A percentile compares a stretch with the other conserved stretches of the same genome.
phyloP scores from a whole-genome alignment of 495 filamentous ascomycete species.

The Neurospora sp. region DNA sequence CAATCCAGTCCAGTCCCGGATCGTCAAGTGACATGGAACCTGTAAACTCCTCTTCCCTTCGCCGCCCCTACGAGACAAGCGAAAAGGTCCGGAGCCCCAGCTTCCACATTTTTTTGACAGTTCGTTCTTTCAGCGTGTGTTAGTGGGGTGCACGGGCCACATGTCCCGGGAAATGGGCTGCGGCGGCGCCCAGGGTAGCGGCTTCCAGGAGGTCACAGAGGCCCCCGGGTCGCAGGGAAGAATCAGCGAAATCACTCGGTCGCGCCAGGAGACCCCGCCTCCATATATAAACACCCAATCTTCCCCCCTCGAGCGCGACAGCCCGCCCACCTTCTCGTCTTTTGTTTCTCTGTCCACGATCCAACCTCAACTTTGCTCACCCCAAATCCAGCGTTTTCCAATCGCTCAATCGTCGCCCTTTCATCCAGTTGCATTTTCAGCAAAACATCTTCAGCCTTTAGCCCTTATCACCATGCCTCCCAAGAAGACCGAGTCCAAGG shows the following conservation, averaged over 20 bases:
- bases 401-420: background rate
- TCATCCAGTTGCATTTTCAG: background rate
- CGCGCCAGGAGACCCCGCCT: slow-evolving; percentile 27
- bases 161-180: slow-evolving; percentile 12
- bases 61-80: background rate
- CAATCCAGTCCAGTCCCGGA: background rate
- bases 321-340: slow-evolving; percentile 29
- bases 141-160: slow-evolving; percentile 16
- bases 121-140: background rate
- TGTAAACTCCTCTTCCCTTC: background rate
- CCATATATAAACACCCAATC: slow-evolving; percentile 39
- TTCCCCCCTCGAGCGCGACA: slow-evolving; percentile 35
- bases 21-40: background rate
- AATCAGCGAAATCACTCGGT: slow-evolving; percentile 27
- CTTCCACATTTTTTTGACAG: background rate
- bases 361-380: background rate
- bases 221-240: slow-evolving; percentile 1
- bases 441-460: slow-evolving; percentile 2
- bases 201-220: background rate
- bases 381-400: background rate
- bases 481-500: slow-evolving; percentile 44
- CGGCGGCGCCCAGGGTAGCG: background rate
- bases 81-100: background rate
- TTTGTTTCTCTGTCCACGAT: slow-evolving; percentile 17
- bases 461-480: slow-evolving; percentile 46